Evolutionary conservation across 2,329 filamentous ascomycete genomes (phyloP).

Genomic region (Alternaria panax): DNA sequence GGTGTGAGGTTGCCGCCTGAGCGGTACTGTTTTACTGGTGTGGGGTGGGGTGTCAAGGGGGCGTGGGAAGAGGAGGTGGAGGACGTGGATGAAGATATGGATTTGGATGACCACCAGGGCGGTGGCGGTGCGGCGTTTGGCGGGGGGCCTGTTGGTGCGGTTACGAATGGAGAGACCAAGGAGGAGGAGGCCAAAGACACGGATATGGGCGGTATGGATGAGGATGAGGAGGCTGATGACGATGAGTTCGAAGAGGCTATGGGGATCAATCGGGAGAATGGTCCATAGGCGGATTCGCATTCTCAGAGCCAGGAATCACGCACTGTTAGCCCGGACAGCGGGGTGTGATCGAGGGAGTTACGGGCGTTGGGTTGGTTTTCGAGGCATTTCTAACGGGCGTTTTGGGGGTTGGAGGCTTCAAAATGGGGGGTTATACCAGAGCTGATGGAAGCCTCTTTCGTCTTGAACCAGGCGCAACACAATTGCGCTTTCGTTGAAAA

Average conservation of each 20-base stretch:
- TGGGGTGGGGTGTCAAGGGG: conserved; percentile 44
- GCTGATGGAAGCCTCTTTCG: too few relatives aligned
- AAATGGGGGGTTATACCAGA: conserved; percentile 34
- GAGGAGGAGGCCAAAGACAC: conserved; percentile 36
- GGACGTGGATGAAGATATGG: conserved; percentile 62
- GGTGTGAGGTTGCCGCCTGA: conserved; percentile 68
- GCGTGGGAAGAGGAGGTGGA: conserved; percentile 75
- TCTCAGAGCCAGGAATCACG: not conserved
- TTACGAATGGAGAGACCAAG: conserved; percentile 20
- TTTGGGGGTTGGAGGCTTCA: not conserved
- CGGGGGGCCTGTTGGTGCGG: conserved; percentile 36
- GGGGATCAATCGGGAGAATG: conserved; percentile 25
- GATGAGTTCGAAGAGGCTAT: conserved; percentile 56
- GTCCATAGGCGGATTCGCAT: not conserved
- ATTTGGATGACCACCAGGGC: too few relatives aligned
- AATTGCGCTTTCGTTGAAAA: not conserved
- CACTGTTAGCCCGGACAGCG: not conserved
- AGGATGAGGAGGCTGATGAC: conserved; percentile 51
- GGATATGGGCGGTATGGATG: conserved; percentile 42
- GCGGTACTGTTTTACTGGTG: conserved; percentile 58
- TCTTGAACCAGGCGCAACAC: too few relatives aligned
- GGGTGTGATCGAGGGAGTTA: not conserved
- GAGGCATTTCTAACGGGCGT: conserved; percentile 30
- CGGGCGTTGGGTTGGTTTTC: conserved; percentile 4
- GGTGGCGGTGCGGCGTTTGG: conserved; percentile 15